Evolutionary conservation across 768 basidiomycete genomes (phyloP).

Genomic region (Lyophyllum shimeji): DNA sequence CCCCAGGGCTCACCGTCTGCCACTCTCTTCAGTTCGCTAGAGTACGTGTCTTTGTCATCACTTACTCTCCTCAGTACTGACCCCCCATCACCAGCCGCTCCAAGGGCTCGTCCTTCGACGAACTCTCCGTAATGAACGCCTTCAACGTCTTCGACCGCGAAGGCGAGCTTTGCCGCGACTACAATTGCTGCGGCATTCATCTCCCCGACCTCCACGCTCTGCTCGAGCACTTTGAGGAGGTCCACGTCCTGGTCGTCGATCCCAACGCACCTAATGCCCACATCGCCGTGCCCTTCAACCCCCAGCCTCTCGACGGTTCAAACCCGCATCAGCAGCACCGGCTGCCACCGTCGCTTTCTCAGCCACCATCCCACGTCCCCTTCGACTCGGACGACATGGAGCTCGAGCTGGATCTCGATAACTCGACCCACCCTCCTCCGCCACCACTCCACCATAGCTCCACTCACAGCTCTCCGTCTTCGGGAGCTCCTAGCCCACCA

Average conservation of each 20-base stretch:
- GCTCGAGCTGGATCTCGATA: conserved; percentile 62
- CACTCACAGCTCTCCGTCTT: conserved; percentile 39
- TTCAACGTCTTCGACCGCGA: conserved; percentile 66
- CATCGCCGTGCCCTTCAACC: conserved; percentile 48
- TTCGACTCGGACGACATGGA: conserved; percentile 86
- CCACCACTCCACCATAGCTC: conserved; percentile 23
- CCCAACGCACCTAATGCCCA: conserved; percentile 33
- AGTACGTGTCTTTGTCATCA: conserved; percentile 44
- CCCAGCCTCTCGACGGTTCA: conserved; percentile 24
- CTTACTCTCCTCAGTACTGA: too few species aligned
- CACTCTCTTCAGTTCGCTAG: conserved; percentile 58
- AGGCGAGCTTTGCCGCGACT: conserved; percentile 82
- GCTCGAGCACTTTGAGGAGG: conserved; percentile 90
- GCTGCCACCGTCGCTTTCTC: conserved; percentile 19
- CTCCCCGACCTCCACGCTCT: conserved; percentile 77
- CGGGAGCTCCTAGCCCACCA: conserved; percentile 43
- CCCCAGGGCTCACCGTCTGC: conserved; percentile 65
- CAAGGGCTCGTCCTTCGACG: conserved; percentile 52
- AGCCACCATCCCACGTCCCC: conserved; percentile 26
- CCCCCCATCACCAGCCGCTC: conserved; percentile 20
- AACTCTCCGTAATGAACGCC: conserved; percentile 62
- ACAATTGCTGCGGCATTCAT: conserved; percentile 83
- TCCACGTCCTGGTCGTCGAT: conserved; percentile 77
- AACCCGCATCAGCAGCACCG: conserved; percentile 22
- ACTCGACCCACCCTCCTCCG: conserved; percentile 24